A percentile compares a stretch with the other conserved stretches of the same genome.
Evolutionary conservation across 148 eudicot genomes (phyloP).

Genomic region (Dianthus caryophyllus): DNA sequence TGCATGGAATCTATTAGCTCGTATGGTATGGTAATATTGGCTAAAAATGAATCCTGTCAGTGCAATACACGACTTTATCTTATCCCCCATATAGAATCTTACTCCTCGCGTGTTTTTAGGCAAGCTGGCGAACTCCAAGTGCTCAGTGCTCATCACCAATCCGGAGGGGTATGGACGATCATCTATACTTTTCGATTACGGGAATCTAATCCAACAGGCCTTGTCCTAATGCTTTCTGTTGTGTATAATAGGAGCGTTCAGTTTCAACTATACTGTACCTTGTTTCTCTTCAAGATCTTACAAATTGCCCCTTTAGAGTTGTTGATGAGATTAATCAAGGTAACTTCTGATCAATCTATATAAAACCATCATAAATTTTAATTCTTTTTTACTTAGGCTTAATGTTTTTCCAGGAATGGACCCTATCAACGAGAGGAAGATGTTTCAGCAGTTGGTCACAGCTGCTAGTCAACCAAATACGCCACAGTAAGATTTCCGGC

Average conservation of each 20-base stretch:
- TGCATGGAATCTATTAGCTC: background rate
- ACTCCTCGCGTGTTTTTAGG: conserved; percentile 40
- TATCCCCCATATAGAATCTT: background rate
- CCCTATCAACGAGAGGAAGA: conserved; percentile 90
- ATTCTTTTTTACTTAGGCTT: conserved; percentile 2
- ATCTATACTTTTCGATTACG: conserved; percentile 11
- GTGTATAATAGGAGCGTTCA: conserved; percentile 77
- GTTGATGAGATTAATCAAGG: conserved; percentile 99
- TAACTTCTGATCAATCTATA: conserved; percentile 11
- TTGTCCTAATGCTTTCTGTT: conserved; percentile 20
- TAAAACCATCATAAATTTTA: background rate
- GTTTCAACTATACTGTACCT: conserved; percentile 97
- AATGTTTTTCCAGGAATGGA: conserved; percentile 72
- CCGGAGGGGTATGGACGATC: conserved; percentile 78
- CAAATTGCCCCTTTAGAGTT: conserved; percentile 96
- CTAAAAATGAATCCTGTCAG: background rate
- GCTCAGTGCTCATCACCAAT: conserved; percentile 97
- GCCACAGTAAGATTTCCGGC: conserved; percentile 68
- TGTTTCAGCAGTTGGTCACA: conserved; percentile 97
- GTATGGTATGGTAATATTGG: background rate
- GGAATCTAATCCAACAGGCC: conserved; percentile 2
- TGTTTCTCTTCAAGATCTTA: conserved; percentile 95
- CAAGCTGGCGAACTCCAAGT: conserved; percentile 95
- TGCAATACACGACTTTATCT: background rate
- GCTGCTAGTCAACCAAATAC: conserved; percentile 94